phyloP scores from a whole-genome alignment of 2,329 filamentous ascomycete species.

The Curvularia hawaiiensis region DNA sequence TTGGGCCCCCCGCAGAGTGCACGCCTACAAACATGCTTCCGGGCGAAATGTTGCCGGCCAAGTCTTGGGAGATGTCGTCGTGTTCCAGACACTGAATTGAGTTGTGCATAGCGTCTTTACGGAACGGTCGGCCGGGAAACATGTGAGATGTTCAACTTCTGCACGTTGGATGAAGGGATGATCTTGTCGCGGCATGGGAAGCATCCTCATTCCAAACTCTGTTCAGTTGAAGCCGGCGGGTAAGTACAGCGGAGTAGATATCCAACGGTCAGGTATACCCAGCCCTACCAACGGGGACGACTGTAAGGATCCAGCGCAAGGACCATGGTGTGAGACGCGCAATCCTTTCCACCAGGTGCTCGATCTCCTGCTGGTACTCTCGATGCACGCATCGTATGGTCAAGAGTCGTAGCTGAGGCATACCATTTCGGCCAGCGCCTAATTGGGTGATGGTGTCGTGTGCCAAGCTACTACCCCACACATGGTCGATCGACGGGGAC shows the following conservation, averaged over 20 bases:
- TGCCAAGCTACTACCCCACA: constrained; percentile 42
- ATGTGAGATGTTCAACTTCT: neutral
- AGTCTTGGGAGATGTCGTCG: neutral
- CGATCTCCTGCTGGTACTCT: constrained; percentile 27
- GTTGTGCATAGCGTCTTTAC: neutral
- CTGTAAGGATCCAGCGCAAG: neutral
- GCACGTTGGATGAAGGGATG: neutral
- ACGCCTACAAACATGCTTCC: neutral
- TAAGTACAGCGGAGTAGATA: neutral
- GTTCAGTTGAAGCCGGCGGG: neutral
- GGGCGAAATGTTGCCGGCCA: neutral
- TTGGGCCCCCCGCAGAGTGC: neutral
- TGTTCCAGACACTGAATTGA: neutral
- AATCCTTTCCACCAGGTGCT: constrained; percentile 15
- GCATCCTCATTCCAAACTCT: neutral
- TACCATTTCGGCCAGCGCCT: constrained; percentile 15
- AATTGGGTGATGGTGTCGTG: constrained; percentile 34
- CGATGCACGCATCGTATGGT: constrained; percentile 31
- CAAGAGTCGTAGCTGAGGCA: constrained; percentile 18
- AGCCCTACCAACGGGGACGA: constrained; percentile 1
- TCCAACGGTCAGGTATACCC: neutral
- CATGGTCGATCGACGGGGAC: constrained; percentile 26
- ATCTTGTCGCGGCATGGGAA: neutral
- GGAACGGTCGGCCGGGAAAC: neutral
- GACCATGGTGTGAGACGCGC: constrained; percentile 19